Base-by-base conservation (phyloP, 192 early-diverging fungal genomes). In the Chytriomyces hyalinus region DNA sequence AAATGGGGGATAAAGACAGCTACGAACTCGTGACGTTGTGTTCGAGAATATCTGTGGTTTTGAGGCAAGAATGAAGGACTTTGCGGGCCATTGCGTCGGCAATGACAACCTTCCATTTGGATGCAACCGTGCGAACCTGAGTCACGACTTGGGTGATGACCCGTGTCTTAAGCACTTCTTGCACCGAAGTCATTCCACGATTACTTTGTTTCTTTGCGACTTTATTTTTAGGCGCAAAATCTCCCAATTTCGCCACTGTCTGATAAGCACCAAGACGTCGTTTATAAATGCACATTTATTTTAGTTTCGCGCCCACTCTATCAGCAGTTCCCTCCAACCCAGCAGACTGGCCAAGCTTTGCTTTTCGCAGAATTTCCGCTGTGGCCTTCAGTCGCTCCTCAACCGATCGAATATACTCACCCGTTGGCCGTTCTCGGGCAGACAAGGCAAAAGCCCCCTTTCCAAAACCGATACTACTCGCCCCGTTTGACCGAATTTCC, bases 31-130 rank as follows among this genome's bases (percentile, higher is more conserved):
- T 87, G 60, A 87, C 82, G 71, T 87, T 84, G 46, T 83, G 82
- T 46, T 85, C 82, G 4, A 80, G 63, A 20, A 87, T 67, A 63
- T 87, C 86, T 5, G 48, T 48, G 11, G 62, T 57, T 51, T 76
- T 78, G 26, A 69, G 26, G 28, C 67, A 77, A 15, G 67, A 50
- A 65, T 80, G 84, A 57, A 87, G 65, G 28, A 85, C 83, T 15
- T 71, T 70, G 17, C 81, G 69, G 6, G 82, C 69, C 20, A 73
- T 53, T 4, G 77, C 63, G 72, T 87, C 86, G 22, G 84, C 82
- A 36, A 87, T 81, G 61, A 87, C 62, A 63, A 87, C 65, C 73
- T 87, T 87, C 84, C 84, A 87, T 46, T 73, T 78, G 22, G 76
- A 65, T 20, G 48, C 67, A 24, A 60, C 67, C n/a, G 63, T 60